These are phyloP conservation scores for Trichophyton rubrum DNA, from an alignment of 2,329 filamentous ascomycete species.

Conservation along the genomic window DNA sequence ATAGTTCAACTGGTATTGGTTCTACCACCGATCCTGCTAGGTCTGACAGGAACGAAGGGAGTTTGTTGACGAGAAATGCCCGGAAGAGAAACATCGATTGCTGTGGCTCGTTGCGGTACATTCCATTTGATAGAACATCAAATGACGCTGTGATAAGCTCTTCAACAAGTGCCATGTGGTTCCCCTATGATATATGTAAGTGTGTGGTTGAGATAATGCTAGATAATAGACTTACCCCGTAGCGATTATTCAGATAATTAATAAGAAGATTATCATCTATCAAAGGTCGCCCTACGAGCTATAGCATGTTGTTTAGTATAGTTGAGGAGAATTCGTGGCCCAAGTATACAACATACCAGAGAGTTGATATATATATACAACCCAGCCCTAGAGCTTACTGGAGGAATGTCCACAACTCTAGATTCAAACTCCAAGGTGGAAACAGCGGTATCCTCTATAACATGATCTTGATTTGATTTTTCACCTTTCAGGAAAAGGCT, in stretches of 20 bases:
- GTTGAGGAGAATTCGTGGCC: not conserved
- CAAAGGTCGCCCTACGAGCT: conserved; percentile 71
- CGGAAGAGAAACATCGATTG: conserved; percentile 59
- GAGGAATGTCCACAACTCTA: conserved; percentile 51
- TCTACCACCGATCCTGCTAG: conserved; percentile 47
- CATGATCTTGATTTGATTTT: conserved; percentile 32
- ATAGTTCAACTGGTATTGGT: conserved; percentile 48
- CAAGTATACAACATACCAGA: conserved; percentile 42
- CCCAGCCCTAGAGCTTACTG: conserved; percentile 64
- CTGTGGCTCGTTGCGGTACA: conserved; percentile 54
- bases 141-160: conserved; percentile 83
- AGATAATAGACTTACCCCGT: conserved; percentile 46
- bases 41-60: conserved; percentile 49
- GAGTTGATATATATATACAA: conserved; percentile 78
- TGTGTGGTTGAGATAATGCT: not conserved
- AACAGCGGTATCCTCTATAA: conserved; percentile 32
- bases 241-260: conserved; percentile 71
- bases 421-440: conserved; percentile 42
- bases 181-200: conserved; percentile 41
- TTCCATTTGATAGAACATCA: conserved; percentile 75
- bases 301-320: conserved; percentile 22
- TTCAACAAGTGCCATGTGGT: conserved; percentile 62
- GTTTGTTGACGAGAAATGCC: conserved; percentile 70
- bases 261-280: conserved; percentile 70
- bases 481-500: conserved; percentile 31